phyloP scores from a whole-genome alignment of 495 filamentous ascomycete genomes.

The Niebla homalea region DNA sequence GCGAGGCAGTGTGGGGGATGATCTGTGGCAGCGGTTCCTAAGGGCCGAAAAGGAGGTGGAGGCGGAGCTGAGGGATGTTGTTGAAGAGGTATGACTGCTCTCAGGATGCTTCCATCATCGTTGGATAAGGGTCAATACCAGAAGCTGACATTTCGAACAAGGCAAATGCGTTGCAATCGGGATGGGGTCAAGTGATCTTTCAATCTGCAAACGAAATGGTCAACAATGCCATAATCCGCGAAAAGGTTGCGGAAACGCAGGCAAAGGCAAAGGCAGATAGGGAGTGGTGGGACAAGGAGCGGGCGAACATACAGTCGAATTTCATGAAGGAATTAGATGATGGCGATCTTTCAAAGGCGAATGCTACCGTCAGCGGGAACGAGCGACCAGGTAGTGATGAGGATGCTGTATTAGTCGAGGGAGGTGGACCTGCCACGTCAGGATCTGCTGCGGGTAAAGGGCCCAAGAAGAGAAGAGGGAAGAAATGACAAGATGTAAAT shows the following conservation, averaged over 20 bases:
- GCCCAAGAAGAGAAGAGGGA: slow-evolving; percentile 53
- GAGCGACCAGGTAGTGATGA: slow-evolving; percentile 50
- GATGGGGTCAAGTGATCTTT: slow-evolving; percentile 91
- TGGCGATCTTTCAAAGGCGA: slow-evolving; percentile 12
- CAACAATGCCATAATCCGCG: slow-evolving; percentile 49
- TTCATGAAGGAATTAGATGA: slow-evolving; percentile 78
- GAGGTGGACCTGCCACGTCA: slow-evolving; percentile 40
- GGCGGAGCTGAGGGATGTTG: slow-evolving; percentile 85
- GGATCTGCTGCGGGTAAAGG: slow-evolving; percentile 24
- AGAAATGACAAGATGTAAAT: slow-evolving; percentile 38
- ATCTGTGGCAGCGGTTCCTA: slow-evolving; percentile 84
- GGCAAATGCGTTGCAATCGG: slow-evolving; percentile 76
- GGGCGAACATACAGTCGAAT: slow-evolving; percentile 53
- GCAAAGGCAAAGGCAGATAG: slow-evolving; percentile 55
- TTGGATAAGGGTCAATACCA: not conserved
- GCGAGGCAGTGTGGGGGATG: slow-evolving; percentile 86
- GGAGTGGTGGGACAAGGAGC: slow-evolving; percentile 83
- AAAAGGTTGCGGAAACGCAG: slow-evolving; percentile 51
- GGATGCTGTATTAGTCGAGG: slow-evolving; percentile 74
- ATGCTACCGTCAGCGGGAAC: slow-evolving; percentile 11
- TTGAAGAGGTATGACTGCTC: slow-evolving; percentile 58
- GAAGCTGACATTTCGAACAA: slow-evolving; percentile 12
- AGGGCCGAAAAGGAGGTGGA: slow-evolving; percentile 96
- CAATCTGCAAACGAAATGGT: slow-evolving; percentile 82
- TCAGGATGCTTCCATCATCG: not conserved